A percentile compares a stretch with the other conserved stretches of the same genome.
Conservation (phyloP, 2,329 filamentous ascomycete genomes). For the Fusarium sororula region DNA sequence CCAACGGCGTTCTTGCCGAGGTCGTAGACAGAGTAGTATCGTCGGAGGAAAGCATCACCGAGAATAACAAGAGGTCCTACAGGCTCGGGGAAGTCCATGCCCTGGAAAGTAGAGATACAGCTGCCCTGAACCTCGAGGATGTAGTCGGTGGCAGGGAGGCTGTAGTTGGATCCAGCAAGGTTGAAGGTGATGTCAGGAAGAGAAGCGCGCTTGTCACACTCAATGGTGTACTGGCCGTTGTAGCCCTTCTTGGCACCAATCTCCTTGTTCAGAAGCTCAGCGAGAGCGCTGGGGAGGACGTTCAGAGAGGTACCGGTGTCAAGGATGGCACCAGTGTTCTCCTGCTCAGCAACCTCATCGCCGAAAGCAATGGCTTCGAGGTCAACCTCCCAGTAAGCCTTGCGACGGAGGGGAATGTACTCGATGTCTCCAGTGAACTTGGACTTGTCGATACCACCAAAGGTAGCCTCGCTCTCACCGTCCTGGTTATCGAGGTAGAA, state of each 20-base stretch:
- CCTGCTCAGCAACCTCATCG: conserved; percentile 84
- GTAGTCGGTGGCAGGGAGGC: conserved; percentile 89
- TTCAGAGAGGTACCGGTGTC: conserved; percentile 99
- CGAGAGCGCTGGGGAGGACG: conserved; percentile 88
- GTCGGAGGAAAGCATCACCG: conserved; percentile 85
- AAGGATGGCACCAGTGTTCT: conserved; percentile 94
- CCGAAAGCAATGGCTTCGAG: conserved; percentile 92
- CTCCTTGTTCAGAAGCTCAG: conserved; percentile 96
- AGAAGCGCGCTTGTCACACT: conserved; percentile 82
- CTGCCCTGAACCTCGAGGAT: conserved; percentile 94
- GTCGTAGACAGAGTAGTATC: conserved; percentile 96
- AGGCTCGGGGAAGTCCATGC: conserved; percentile 90
- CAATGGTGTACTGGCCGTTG: conserved; percentile 95
- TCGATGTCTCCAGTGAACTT: conserved; percentile 87
- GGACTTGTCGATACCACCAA: conserved; percentile 85
- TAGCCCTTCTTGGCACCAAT: conserved; percentile 98
- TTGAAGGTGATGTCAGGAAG: conserved; percentile 94
- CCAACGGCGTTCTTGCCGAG: conserved; percentile 88
- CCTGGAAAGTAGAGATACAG: conserved; percentile 98
- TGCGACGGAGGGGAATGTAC: conserved; percentile 93
- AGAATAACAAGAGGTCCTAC: conserved; percentile 93
- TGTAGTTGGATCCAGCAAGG: conserved; percentile 91
- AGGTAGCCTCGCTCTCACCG: conserved; percentile 84
- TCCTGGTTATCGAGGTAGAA: conserved; percentile 88
- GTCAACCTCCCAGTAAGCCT: conserved; percentile 99